phyloP scores from a whole-genome alignment of 2,329 filamentous ascomycete genomes.

The Penicillium sp. region DNA sequence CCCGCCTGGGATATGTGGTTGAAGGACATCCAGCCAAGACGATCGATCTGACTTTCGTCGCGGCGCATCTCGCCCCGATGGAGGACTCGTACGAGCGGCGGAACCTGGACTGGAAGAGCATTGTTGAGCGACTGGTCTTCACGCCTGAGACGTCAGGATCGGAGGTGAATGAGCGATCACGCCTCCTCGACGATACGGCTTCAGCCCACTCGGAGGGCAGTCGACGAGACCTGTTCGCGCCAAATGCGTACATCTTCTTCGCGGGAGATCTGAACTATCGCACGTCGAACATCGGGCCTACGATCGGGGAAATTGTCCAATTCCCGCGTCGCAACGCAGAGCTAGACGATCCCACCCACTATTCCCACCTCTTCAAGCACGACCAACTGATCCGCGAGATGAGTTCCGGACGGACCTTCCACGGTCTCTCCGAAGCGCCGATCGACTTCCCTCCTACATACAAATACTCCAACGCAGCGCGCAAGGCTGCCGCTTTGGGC shows the following conservation, averaged over 20 bases:
- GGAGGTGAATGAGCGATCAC: constrained; percentile 33
- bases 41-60: constrained; percentile 78
- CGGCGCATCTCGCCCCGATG: constrained; percentile 85
- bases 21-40: constrained; percentile 42
- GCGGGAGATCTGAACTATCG: constrained; percentile 95
- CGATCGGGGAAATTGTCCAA: constrained; percentile 53
- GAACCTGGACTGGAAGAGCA: constrained; percentile 85
- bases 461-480: constrained; percentile 67
- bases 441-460: constrained; percentile 90
- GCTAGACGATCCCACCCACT: constrained; percentile 60
- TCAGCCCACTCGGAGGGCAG: constrained; percentile 31
- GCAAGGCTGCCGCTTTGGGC: constrained; percentile 35
- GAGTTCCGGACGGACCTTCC: constrained; percentile 67
- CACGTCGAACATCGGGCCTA: constrained; percentile 68
- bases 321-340: constrained; percentile 65
- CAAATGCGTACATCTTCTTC: constrained; percentile 77
- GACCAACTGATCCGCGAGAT: constrained; percentile 82
- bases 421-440: constrained; percentile 73
- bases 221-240: constrained; percentile 65
- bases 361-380: constrained; percentile 64
- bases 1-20: constrained; percentile 64
- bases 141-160: constrained; percentile 26
- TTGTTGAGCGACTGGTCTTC: constrained; percentile 81
- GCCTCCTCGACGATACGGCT: constrained; percentile 30
- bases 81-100: constrained; percentile 74